A percentile compares a stretch with the other conserved stretches of the same genome.
These are phyloP conservation scores for Leishmania braziliensis DNA, from an alignment of 208 protist genomes.

Conservation along the genomic window DNA sequence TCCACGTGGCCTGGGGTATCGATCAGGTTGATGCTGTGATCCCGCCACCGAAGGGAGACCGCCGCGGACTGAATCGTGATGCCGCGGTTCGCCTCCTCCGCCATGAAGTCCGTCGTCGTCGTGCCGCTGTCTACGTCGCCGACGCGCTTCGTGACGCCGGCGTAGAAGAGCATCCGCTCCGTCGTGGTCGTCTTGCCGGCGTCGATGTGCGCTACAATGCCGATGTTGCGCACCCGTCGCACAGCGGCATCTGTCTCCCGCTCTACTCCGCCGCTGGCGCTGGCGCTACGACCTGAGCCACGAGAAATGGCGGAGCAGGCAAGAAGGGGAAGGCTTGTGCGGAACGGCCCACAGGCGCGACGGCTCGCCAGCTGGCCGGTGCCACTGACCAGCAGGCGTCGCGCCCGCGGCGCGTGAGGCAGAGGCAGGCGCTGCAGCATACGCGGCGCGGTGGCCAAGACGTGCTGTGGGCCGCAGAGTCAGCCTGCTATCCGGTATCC, in stretches of 20 bases:
- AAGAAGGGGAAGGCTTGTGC: not conserved
- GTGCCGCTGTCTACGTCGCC: slow-evolving; percentile 96
- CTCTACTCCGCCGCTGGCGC: not conserved
- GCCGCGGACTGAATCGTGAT: slow-evolving; percentile 97
- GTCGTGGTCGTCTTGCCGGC: slow-evolving; percentile 96
- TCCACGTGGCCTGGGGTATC: slow-evolving; percentile 98
- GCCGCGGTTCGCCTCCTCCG: slow-evolving; percentile 95
- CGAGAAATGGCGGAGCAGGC: not conserved
- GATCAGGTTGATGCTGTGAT: slow-evolving; percentile 92
- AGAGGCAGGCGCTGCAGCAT: not conserved
- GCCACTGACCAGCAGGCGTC: not conserved
- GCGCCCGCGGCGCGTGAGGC: not conserved
- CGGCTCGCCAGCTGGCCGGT: not conserved
- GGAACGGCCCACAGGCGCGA: not conserved
- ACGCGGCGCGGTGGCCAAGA: too few relatives aligned
- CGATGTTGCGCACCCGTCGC: slow-evolving; percentile 90
- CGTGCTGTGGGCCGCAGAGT: not conserved
- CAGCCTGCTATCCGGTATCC: not conserved
- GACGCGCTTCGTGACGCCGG: slow-evolving; percentile 76
- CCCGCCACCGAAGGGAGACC: slow-evolving; percentile 90
- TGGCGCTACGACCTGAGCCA: too few relatives aligned
- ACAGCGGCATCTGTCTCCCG: slow-evolving; percentile 14
- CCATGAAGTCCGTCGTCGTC: slow-evolving; percentile 97
- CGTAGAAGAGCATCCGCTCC: slow-evolving; percentile 96
- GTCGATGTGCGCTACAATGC: slow-evolving; percentile 96